These are phyloP conservation scores for Forsythia suspensa DNA, from an alignment of 257 asterid genomes.

Conservation along the genomic window DNA sequence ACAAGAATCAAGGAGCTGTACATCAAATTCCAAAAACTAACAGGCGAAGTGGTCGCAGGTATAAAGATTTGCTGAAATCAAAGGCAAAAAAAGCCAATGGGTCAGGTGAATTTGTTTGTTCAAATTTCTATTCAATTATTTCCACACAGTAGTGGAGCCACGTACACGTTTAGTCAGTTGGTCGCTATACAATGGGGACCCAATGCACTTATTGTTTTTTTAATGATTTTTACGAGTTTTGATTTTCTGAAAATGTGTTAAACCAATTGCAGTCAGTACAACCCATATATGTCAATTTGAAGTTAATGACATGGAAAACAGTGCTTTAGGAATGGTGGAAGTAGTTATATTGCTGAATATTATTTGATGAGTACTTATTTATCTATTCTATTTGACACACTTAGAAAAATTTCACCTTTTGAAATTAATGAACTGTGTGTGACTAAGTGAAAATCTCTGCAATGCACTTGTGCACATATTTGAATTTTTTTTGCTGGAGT, in stretches of 20 bases:
- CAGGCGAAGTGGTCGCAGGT: slow-evolving; percentile 15
- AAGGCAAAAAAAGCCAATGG: slow-evolving; percentile 12
- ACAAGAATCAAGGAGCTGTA: neutral
- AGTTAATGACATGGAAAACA: neutral
- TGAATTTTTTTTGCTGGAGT: neutral
- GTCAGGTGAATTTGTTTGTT: slow-evolving; percentile 11
- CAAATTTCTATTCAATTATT: too few relatives aligned
- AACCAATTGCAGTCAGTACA: neutral
- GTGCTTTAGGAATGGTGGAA: neutral
- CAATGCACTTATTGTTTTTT: too few relatives aligned
- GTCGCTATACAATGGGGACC: neutral
- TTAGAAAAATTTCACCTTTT: neutral
- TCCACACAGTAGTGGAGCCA: too few relatives aligned
- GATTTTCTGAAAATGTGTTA: too few relatives aligned
- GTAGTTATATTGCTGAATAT: neutral
- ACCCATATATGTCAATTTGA: neutral
- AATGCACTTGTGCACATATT: neutral
- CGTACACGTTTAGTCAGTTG: neutral
- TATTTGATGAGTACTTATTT: neutral
- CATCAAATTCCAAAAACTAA: neutral
- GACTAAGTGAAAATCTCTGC: neutral
- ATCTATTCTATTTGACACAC: neutral
- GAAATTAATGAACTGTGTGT: neutral
- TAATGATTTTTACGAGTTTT: neutral
- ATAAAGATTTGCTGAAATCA: slow-evolving; percentile 7